Evolutionary conservation across 2,329 filamentous ascomycete species (phyloP), one percentile per base, ranked within the genome.

Genomic region (Gnomoniopsis smithogilvyi): DNA sequence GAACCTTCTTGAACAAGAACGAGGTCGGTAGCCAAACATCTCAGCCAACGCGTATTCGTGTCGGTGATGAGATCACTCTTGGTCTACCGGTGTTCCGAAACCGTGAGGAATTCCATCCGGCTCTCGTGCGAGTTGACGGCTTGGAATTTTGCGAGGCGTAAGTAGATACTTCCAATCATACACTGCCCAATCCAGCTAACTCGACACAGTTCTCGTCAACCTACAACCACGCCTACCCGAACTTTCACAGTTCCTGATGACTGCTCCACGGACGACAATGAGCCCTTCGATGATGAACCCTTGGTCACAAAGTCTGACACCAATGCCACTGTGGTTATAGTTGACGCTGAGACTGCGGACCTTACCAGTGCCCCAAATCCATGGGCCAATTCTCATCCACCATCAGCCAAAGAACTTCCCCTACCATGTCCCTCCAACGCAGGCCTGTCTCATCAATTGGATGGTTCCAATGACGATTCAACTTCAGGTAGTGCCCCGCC

Each of bases 1-100:
- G 82, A 1, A 84, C 82, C 0, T 81, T 72, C 43, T 63, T 78
- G 46, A 82, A 80, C 56, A 64, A 70, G 2, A 58, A 61, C 1
- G 63, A 61, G 17, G 43, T 78, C 2, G 17, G 52, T 0, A 54
- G 58, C 1, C 53, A 67, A 7, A 45, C 62, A 0, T 60, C 66
- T 34, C 52, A 24, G 21, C 17, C 45, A 47, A 24, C 3, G 11
- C 10, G 11, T 21, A 24, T 79, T 1, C 61, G 62, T 3, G 63
- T 68, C n/a, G 74, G 75, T 4, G 76, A 77, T 60, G 54, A 51
- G 1, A 38, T 79, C 49, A 67, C 67, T 10, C 77, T 79, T 38
- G 77, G 77, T 2, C 67, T 72, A 15, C 66, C 75, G n/a, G 72
- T 79, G 4, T 70, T 69, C 36, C 71, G 76, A 22, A 65, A 69